Evolutionary conservation across 2,329 filamentous ascomycete species (phyloP).

Genomic region (Claviceps maximensis): DNA sequence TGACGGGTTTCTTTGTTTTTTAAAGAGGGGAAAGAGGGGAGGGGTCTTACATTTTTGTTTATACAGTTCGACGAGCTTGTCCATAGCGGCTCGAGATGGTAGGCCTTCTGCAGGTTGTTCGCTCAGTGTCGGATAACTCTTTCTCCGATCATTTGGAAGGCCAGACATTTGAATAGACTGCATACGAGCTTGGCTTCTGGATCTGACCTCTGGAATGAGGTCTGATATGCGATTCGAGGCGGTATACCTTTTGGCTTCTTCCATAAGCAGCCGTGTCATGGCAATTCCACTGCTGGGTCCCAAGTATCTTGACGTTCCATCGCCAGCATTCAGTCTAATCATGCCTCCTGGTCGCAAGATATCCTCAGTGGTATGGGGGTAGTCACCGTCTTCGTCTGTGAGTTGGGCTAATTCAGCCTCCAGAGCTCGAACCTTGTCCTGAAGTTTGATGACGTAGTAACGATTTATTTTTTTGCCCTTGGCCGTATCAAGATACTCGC

Average conservation of each 20-base stretch:
- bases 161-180: slow-evolving; percentile 44
- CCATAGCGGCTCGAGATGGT: slow-evolving; percentile 59
- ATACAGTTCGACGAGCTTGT: slow-evolving; percentile 73
- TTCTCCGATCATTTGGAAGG: slow-evolving; percentile 49
- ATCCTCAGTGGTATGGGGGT: slow-evolving; percentile 62
- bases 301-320: slow-evolving; percentile 77
- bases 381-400: slow-evolving; percentile 61
- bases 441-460: slow-evolving; percentile 82
- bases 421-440: slow-evolving; percentile 70
- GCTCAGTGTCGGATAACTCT: slow-evolving; percentile 84
- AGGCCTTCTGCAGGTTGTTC: slow-evolving; percentile 64
- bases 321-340: slow-evolving; percentile 70
- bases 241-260: slow-evolving; percentile 87
- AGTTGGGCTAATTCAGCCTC: slow-evolving; percentile 70
- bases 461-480: slow-evolving; percentile 78
- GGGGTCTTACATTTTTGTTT: slow-evolving; percentile 58
- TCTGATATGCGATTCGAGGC: slow-evolving; percentile 85
- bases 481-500: slow-evolving; percentile 88
- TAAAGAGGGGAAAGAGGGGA: not conserved
- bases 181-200: slow-evolving; percentile 40
- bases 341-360: slow-evolving; percentile 78
- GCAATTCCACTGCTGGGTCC: slow-evolving; percentile 92
- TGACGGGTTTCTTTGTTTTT: too few relatives aligned
- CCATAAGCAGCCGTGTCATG: slow-evolving; percentile 90
- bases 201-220: slow-evolving; percentile 64